Base-by-base conservation (phyloP, 106 monocot species). In the Iris macrosiphon region DNA sequence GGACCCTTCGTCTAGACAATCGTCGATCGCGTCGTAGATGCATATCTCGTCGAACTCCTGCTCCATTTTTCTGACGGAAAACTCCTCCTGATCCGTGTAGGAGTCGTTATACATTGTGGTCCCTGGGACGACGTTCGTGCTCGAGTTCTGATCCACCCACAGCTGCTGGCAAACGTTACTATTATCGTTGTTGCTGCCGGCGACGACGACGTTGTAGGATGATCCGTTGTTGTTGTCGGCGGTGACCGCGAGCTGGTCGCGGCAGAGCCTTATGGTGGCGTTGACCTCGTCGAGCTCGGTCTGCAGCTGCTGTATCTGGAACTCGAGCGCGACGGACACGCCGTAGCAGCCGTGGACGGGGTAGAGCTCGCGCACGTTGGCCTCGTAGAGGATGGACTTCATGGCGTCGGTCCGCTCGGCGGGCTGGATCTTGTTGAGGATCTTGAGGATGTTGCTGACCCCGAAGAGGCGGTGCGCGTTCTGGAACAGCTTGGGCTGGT, bases 381-480 rank as follows among this genome's bases (percentile, higher is more conserved):
- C 66, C 24, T 83, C 63, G 39, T 29, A 63, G 31, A 70, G 74
- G 61, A 83, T 73, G 44, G 77, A 57, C 4, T 35, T 21, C 83
- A 78, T 74, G 48, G 78, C 74, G 11, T 58, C 52, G 14, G 44
- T 7, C 25, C 66, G 69, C 14, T 24, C 38, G 6, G 4, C 3
- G 13, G 73, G 63, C 1, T 47, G 40, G 10, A 70, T 61, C 1
- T 16, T 26, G 0, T 41, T 28, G 17, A 74, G 39, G n/a, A 65
- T 66, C 49, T 76, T 78, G 17, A 71, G 40, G 39, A 83, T 74
- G 45, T 83, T 83, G 14, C 62, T 40, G 40, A 74, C 78, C 40
- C 83, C 83, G 74, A 78, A 83, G 41, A 83, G 70, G 10, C 66
- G 69, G 52, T 78, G 83, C 5, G 66, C 74, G 70, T 78, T 66